phyloP scores from a whole-genome alignment of 1,139 yeast genomes.

The Chernovozyma sophiae-reginae region DNA sequence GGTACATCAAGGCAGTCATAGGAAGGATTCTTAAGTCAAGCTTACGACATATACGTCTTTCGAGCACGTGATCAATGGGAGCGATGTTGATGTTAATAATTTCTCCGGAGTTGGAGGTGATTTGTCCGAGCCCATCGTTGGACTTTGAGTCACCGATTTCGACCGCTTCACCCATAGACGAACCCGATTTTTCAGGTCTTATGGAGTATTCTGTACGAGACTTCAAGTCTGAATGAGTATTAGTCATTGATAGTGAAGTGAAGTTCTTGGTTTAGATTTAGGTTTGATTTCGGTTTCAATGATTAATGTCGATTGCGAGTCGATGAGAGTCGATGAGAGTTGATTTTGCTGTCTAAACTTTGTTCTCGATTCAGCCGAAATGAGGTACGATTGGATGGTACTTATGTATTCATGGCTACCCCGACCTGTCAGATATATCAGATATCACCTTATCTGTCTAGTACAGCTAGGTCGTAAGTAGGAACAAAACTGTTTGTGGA shows the following conservation, averaged over 20 bases:
- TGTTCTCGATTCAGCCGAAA: too few relatives aligned
- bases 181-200: conserved; percentile 4
- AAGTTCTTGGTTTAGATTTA: too few relatives aligned
- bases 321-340: too few relatives aligned
- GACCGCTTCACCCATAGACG: conserved; percentile 1
- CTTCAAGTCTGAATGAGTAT: background rate
- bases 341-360: too few relatives aligned
- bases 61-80: conserved; percentile 16
- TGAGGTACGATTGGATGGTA: too few relatives aligned
- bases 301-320: too few relatives aligned
- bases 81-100: conserved; percentile 8
- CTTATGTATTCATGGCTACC: conserved; percentile 1
- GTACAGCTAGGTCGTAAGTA: too few relatives aligned
- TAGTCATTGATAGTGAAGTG: background rate
- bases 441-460: too few relatives aligned
- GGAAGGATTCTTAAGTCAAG: conserved; percentile 31
- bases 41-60: conserved; percentile 26
- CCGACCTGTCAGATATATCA: background rate
- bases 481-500: too few relatives aligned
- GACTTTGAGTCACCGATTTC: background rate
- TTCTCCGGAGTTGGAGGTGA: conserved; percentile 14
- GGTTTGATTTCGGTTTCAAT: too few relatives aligned
- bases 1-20: conserved; percentile 23
- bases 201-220: conserved; percentile 9
- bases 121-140: conserved; percentile 3